A percentile compares a stretch with the other conserved stretches of the same genome.
Conservation (phyloP, 208 protist species). For the Leishmania amazonensis region DNA sequence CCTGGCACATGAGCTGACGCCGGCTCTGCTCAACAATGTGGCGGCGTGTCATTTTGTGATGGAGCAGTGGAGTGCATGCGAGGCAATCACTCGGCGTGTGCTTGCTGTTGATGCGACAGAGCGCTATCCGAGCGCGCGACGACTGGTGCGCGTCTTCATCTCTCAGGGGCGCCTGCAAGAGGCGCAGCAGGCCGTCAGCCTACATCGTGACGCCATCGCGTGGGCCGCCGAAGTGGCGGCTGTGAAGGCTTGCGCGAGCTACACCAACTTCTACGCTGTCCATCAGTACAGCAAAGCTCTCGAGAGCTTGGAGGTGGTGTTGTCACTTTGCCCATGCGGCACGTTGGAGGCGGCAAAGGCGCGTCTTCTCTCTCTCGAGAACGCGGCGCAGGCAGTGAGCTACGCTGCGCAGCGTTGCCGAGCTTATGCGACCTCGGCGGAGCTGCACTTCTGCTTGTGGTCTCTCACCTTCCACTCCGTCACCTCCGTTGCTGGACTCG, state of each 20-base stretch:
- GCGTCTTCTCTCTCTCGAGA: conserved; percentile 47
- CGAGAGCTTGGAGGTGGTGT: conserved; percentile 42
- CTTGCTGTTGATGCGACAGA: conserved; percentile 37
- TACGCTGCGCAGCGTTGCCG: conserved; percentile 30
- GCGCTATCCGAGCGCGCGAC: conserved; percentile 43
- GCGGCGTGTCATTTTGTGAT: conserved; percentile 56
- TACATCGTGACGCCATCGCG: conserved; percentile 23
- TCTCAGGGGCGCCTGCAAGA: conserved; percentile 29
- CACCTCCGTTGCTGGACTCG: conserved; percentile 31
- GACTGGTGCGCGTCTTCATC: conserved; percentile 41
- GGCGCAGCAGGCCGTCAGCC: conserved; percentile 34
- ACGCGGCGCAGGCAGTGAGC: conserved; percentile 27
- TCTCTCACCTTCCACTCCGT: conserved; percentile 56
- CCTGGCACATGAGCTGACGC: conserved; percentile 20
- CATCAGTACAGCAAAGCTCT: conserved; percentile 51
- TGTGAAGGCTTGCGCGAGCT: conserved; percentile 45
- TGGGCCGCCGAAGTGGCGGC: conserved; percentile 41
- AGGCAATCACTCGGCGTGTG: conserved; percentile 38
- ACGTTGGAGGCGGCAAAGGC: conserved; percentile 57
- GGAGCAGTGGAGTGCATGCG: conserved; percentile 50
- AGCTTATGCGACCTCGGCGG: conserved; percentile 39
- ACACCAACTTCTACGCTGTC: conserved; percentile 38
- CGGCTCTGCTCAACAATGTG: conserved; percentile 52
- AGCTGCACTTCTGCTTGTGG: conserved; percentile 46
- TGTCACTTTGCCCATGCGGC: conserved; percentile 50